Percentiles rank a stretch among this genome's conserved stretches.
These are phyloP conservation scores for Aspergillus mulundensis DNA, from an alignment of 495 filamentous ascomycete genomes.

Conservation along the genomic window DNA sequence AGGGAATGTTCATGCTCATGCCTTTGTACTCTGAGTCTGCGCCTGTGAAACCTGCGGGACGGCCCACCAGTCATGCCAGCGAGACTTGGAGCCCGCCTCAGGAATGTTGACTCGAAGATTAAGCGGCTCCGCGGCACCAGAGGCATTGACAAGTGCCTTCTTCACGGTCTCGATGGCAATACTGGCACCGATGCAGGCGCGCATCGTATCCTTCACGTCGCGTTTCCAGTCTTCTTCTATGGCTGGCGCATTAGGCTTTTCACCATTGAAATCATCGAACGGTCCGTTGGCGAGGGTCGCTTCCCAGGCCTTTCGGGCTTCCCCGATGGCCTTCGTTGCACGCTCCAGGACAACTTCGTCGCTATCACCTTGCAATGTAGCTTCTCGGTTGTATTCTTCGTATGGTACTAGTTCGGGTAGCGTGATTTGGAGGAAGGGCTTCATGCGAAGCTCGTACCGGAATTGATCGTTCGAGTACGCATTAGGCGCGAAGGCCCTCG, in stretches of 20 bases:
- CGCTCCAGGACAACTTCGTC: slow-evolving; percentile 50
- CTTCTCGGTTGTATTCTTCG: slow-evolving; percentile 50
- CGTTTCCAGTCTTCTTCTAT: slow-evolving; percentile 57
- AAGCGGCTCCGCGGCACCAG: slow-evolving; percentile 11
- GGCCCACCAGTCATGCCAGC: slow-evolving; percentile 74
- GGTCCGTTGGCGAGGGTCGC: slow-evolving; percentile 44
- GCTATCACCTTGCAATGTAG: slow-evolving; percentile 37
- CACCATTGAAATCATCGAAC: slow-evolving; percentile 23
- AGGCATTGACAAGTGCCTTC: slow-evolving; percentile 28
- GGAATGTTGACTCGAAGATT: slow-evolving; percentile 51
- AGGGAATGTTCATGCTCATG: not conserved
- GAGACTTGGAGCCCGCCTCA: slow-evolving; percentile 43
- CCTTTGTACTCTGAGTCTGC: slow-evolving; percentile 1
- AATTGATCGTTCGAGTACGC: slow-evolving; percentile 68
- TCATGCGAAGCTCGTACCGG: slow-evolving; percentile 87
- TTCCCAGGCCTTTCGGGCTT: slow-evolving; percentile 65
- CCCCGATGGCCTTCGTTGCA: slow-evolving; percentile 55
- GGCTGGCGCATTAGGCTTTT: slow-evolving; percentile 41
- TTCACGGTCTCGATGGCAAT: slow-evolving; percentile 58
- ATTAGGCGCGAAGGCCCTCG: slow-evolving; percentile 45
- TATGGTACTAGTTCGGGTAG: slow-evolving; percentile 68
- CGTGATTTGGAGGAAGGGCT: slow-evolving; percentile 68
- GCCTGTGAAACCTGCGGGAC: slow-evolving; percentile 57
- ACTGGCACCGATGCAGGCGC: slow-evolving; percentile 62
- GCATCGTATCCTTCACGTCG: slow-evolving; percentile 55